phyloP scores from a whole-genome alignment of 176 grass and related monocot genomes.

The Guadua angustifolia region DNA sequence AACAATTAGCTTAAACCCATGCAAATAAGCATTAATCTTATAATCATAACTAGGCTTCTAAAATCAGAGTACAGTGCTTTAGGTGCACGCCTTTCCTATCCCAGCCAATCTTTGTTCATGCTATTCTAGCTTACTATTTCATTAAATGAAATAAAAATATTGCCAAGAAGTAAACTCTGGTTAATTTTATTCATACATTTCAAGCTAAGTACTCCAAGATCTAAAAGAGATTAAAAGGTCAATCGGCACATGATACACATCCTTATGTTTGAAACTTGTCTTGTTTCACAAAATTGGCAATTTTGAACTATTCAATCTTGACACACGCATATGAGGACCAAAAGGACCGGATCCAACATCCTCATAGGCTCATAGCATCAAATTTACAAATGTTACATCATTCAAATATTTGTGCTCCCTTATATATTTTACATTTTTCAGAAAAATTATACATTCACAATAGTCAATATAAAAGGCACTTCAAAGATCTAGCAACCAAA shows the following conservation, averaged over 20 bases:
- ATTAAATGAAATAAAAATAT: not conserved
- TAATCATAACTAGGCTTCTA: not conserved
- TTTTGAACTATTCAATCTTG: not conserved
- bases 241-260: not conserved
- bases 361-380: not conserved
- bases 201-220: not conserved
- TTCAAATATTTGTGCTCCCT: not conserved
- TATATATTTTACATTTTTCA: not conserved
- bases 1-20: not conserved
- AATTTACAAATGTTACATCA: not conserved
- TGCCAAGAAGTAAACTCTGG: not conserved
- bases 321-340: not conserved
- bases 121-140: slow-evolving; percentile 4
- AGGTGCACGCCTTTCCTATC: not conserved
- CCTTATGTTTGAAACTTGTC: not conserved
- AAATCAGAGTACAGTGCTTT: not conserved
- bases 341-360: not conserved
- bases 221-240: not conserved
- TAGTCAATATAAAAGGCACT: not conserved
- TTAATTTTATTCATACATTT: not conserved
- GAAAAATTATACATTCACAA: not conserved
- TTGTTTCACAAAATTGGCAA: not conserved
- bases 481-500: not conserved
- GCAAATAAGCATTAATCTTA: not conserved
- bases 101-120: not conserved